Conservation (phyloP, 805 yeast species). For the Blastobotrys americana region DNA sequence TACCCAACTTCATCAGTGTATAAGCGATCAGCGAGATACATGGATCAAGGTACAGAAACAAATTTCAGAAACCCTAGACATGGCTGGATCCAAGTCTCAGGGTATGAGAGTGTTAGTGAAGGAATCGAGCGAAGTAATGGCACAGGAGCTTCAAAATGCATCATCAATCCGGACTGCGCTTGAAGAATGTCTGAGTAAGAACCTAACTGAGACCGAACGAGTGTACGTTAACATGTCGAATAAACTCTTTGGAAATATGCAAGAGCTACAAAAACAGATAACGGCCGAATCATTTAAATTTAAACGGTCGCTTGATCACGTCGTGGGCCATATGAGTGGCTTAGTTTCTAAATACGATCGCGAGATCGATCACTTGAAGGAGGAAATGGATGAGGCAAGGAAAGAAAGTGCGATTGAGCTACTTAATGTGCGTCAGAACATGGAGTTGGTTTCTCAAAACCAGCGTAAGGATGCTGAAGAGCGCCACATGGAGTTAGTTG, state of each 20-base stretch:
- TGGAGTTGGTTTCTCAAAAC: not conserved
- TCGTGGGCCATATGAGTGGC: not conserved
- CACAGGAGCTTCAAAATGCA: not conserved
- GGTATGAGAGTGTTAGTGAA: not conserved
- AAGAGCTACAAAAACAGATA: not conserved
- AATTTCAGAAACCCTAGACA: too few species aligned
- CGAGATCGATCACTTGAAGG: not conserved
- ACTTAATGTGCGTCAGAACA: not conserved
- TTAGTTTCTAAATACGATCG: not conserved
- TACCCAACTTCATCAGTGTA: too few species aligned
- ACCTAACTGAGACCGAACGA: not conserved
- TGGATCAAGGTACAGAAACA: too few species aligned
- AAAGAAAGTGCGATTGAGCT: not conserved
- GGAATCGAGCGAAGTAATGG: not conserved
- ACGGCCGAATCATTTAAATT: not conserved
- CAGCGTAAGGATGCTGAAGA: not conserved
- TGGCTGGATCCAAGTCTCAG: not conserved
- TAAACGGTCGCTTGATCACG: not conserved
- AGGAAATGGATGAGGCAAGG: not conserved
- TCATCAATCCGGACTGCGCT: not conserved
- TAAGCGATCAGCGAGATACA: too few species aligned
- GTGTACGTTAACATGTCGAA: not conserved
- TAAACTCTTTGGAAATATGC: not conserved
- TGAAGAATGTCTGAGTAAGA: not conserved
- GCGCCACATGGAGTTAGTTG: not conserved